These are phyloP conservation scores for Gossypium ekmanianum DNA, from an alignment of 345 rosid genomes.

Conservation along the genomic window DNA sequence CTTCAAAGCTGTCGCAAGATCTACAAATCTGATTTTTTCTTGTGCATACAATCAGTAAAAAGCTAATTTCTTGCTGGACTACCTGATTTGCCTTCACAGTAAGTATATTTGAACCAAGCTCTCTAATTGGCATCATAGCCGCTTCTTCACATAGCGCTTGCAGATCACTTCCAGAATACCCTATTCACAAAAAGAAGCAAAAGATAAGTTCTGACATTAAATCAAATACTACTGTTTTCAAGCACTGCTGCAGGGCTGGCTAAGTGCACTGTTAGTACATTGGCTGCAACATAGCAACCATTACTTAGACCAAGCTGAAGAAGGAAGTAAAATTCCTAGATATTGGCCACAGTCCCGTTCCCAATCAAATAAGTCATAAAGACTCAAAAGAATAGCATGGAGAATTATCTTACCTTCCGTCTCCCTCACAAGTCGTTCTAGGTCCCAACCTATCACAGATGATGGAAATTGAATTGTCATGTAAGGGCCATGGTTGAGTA, in stretches of 20 bases:
- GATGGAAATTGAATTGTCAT: slow-evolving; percentile 12
- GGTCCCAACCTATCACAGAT: slow-evolving; percentile 51
- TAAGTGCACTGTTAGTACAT: not conserved
- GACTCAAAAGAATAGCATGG: not conserved
- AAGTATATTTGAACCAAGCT: slow-evolving; percentile 83
- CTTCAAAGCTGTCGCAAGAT: not conserved
- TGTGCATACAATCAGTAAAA: not conserved
- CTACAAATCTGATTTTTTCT: not conserved
- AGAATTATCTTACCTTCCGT: slow-evolving; percentile 62
- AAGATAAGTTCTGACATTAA: slow-evolving; percentile 10
- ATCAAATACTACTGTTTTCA: not conserved
- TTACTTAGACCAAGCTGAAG: not conserved
- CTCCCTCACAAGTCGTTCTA: slow-evolving; percentile 71
- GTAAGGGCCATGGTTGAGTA: not conserved
- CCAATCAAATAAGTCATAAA: slow-evolving; percentile 5
- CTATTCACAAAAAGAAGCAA: slow-evolving; percentile 30
- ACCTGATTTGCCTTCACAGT: slow-evolving; percentile 86
- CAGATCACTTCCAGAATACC: slow-evolving; percentile 96
- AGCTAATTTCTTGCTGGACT: slow-evolving; percentile 15
- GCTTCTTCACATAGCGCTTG: slow-evolving; percentile 99
- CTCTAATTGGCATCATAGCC: slow-evolving; percentile 99
- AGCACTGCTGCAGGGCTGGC: not conserved
- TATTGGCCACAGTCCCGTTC: slow-evolving; percentile 5
- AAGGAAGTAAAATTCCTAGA: not conserved
- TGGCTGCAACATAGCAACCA: not conserved